Evolutionary conservation across 352 stramenopile species (phyloP).

Genomic region (Blastocystis hominis): DNA sequence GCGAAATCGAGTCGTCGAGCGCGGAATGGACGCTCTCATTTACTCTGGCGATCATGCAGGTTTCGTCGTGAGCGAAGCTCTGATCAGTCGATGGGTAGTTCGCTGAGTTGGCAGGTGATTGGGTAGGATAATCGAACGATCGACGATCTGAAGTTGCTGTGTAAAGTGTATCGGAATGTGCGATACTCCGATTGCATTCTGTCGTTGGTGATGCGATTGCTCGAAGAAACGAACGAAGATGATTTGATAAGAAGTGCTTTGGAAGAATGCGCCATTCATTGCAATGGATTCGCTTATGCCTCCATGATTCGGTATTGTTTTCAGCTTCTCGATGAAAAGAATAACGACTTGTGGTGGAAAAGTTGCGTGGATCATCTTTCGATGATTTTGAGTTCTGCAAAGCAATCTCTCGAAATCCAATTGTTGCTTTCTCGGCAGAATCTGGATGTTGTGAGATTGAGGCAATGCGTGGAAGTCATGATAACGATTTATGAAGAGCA

Average conservation of each 20-base stretch:
- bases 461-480: background rate
- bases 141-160: background rate
- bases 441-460: background rate
- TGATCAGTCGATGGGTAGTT: conserved; percentile 3
- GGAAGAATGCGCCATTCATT: background rate
- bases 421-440: background rate
- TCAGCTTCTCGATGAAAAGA: conserved; percentile 6
- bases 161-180: background rate
- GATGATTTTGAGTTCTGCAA: background rate
- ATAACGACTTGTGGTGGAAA: background rate
- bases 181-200: background rate
- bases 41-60: background rate
- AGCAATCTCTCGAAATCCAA: background rate
- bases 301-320: conserved; percentile 1
- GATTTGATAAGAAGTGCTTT: background rate
- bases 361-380: background rate
- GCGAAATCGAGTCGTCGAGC: background rate
- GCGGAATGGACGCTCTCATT: background rate
- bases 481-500: background rate
- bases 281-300: background rate
- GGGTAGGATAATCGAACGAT: background rate
- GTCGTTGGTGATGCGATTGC: background rate
- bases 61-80: background rate
- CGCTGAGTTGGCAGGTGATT: background rate
- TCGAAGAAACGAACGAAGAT: background rate